phyloP scores from a whole-genome alignment of 495 filamentous ascomycete species.

The Cryomyces antarcticus region DNA sequence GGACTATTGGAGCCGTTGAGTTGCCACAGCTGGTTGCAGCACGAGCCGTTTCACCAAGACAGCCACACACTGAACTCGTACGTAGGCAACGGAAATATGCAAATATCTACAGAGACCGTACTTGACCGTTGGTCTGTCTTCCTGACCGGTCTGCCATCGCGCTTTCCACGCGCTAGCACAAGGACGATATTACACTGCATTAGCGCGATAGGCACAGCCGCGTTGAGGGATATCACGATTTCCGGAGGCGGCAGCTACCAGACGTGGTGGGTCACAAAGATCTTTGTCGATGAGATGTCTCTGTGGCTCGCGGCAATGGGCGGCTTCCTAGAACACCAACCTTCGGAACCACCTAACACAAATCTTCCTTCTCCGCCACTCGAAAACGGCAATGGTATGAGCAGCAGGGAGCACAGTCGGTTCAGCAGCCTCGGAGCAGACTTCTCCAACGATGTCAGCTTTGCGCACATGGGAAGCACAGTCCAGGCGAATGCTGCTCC shows the following conservation, averaged over 20 bases:
- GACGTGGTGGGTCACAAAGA: slow-evolving; percentile 96
- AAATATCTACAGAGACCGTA: slow-evolving; percentile 26
- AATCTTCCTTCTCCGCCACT: too few species aligned
- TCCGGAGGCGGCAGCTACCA: slow-evolving; percentile 70
- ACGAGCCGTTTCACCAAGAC: slow-evolving; percentile 24
- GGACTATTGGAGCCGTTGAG: slow-evolving; percentile 45
- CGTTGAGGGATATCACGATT: slow-evolving; percentile 64
- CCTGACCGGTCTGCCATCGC: slow-evolving; percentile 47
- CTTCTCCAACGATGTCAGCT: neutral
- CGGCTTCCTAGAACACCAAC: slow-evolving; percentile 54
- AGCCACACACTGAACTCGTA: slow-evolving; percentile 6
- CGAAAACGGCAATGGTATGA: too few species aligned
- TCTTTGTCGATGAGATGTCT: slow-evolving; percentile 92
- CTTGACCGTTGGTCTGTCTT: slow-evolving; percentile 76
- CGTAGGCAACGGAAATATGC: slow-evolving; percentile 16
- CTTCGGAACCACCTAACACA: neutral
- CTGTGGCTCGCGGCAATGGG: slow-evolving; percentile 80
- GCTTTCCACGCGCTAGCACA: slow-evolving; percentile 51
- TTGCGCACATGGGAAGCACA: too few species aligned
- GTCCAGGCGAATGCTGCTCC: too few species aligned
- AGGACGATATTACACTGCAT: slow-evolving; percentile 49
- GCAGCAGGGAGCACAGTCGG: neutral
- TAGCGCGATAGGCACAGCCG: slow-evolving; percentile 43
- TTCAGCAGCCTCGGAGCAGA: neutral
- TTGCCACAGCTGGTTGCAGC: slow-evolving; percentile 32